Base-by-base conservation (phyloP, 2,329 filamentous ascomycete genomes). In the Atkinsonella hypoxylon region DNA sequence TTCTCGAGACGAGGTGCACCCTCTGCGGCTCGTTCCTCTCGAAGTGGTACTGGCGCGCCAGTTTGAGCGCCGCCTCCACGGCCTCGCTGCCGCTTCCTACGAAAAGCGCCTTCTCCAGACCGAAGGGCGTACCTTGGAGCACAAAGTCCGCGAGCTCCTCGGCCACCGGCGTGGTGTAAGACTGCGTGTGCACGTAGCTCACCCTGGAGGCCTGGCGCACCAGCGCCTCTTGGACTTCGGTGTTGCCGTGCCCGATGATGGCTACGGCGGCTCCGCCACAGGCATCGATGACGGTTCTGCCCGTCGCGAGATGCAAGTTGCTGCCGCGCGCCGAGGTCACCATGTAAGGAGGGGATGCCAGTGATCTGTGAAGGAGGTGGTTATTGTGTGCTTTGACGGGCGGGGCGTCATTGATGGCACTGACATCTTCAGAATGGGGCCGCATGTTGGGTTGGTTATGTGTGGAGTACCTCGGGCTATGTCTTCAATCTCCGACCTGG, bases 191-290 rank as follows among this genome's bases (percentile, higher is more conserved):
- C 4, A 59, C 57, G 46, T 62, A 64, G 45, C 54, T 52, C 17
- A 61, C 55, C 12, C 51, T 65, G 49, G 70, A 66, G 60, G 81
- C 67, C 57, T 84, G 81, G n/a, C 70, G 59, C 17, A 68, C 65
- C 31, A 85, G 71, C 1, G 80, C 81, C 17, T 73, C 64, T 30
- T 68, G 70, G 22, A 87, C 75, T 50, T 77, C 68, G 49, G 71
- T 57, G 51, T 82, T 72, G 36, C 74, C 75, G 59, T 84, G 79
- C 13, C 82, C 83, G 9, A 87, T 62, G 61, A 79, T 81, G 10
- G 79, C 73, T 6, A 87, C 83, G 8, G 80, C 81, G 5, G 53
- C 26, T 31, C 48, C 48, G 17, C 48, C 41, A 3, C 48, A 49
- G 15, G 48, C 48, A 31, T 49, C 48, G 12, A 49, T 47, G 3